phyloP scores from a whole-genome alignment of 257 asterid genomes.

The Cordia subcordata region DNA sequence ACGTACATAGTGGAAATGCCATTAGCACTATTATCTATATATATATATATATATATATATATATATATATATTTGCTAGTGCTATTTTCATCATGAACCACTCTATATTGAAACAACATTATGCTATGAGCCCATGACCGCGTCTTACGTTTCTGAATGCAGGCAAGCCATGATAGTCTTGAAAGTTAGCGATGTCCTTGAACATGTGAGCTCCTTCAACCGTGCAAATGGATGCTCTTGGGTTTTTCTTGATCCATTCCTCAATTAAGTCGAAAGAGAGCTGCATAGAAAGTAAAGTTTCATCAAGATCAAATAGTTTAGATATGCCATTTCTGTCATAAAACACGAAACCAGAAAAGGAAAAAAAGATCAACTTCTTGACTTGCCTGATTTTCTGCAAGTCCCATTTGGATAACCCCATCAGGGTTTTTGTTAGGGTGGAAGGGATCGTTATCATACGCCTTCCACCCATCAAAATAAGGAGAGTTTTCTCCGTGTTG shows the following conservation, averaged over 20 bases:
- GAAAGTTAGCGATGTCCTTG: slow-evolving; percentile 51
- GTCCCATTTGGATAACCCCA: slow-evolving; percentile 94
- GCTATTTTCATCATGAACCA: too few species aligned
- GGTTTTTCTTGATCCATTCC: slow-evolving; percentile 63
- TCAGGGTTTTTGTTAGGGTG: slow-evolving; percentile 54
- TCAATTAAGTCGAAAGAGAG: slow-evolving; percentile 47
- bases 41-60: too few species aligned
- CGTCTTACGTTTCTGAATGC: slow-evolving; percentile 47
- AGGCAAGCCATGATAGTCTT: slow-evolving; percentile 84
- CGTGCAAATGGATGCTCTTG: slow-evolving; percentile 63
- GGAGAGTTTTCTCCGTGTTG: slow-evolving; percentile 80
- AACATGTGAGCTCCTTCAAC: slow-evolving; percentile 53
- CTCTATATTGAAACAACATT: too few species aligned
- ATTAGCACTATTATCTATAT: too few species aligned
- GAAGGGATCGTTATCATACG: slow-evolving; percentile 67
- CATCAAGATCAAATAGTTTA: too few species aligned
- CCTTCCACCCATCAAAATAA: slow-evolving; percentile 92
- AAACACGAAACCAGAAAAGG: too few species aligned
- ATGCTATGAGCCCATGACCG: background rate
- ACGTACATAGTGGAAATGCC: too few species aligned
- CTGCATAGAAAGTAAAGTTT: too few species aligned
- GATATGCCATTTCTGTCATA: too few species aligned
- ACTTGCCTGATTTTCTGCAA: slow-evolving; percentile 92
- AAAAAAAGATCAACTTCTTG: too few species aligned
- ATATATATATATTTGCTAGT: too few species aligned